These are phyloP conservation scores for Fusarium oxysporum DNA, from an alignment of 2,329 filamentous ascomycete genomes.

Conservation along the genomic window DNA sequence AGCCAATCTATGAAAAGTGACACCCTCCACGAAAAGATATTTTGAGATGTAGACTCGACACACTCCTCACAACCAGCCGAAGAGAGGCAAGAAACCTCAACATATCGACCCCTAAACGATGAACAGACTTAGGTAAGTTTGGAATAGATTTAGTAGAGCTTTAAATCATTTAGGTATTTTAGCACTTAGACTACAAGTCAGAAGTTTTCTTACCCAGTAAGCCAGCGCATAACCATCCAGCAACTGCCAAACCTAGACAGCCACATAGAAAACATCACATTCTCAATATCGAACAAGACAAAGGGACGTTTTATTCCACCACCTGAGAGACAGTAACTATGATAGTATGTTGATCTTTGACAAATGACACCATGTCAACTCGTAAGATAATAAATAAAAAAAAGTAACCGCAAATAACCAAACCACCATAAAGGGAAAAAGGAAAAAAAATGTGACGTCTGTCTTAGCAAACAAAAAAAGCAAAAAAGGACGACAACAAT, in stretches of 20 bases:
- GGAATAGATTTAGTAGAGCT: background rate
- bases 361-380: conserved; percentile 9
- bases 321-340: conserved; percentile 18
- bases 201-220: background rate
- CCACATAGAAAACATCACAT: background rate
- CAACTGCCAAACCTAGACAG: background rate
- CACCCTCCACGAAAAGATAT: fast-evolving
- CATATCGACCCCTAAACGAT: background rate
- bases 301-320: conserved; percentile 24
- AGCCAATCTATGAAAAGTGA: background rate
- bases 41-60: fast-evolving
- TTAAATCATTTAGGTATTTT: no score
- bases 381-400: background rate
- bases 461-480: conserved; percentile 32
- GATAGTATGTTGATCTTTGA: conserved; percentile 26
- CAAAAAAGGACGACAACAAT: conserved; percentile 27
- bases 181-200: fast-evolving
- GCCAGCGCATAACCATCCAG: background rate
- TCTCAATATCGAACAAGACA: conserved; percentile 1
- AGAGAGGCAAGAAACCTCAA: background rate
- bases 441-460: conserved; percentile 2
- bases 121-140: fast-evolving
- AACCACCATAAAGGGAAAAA: conserved; percentile 5
- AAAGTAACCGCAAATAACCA: background rate
- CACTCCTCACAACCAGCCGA: fast-evolving